Base-by-base conservation (phyloP, 768 basidiomycete genomes). In the Rhizopogon vesiculosus region DNA sequence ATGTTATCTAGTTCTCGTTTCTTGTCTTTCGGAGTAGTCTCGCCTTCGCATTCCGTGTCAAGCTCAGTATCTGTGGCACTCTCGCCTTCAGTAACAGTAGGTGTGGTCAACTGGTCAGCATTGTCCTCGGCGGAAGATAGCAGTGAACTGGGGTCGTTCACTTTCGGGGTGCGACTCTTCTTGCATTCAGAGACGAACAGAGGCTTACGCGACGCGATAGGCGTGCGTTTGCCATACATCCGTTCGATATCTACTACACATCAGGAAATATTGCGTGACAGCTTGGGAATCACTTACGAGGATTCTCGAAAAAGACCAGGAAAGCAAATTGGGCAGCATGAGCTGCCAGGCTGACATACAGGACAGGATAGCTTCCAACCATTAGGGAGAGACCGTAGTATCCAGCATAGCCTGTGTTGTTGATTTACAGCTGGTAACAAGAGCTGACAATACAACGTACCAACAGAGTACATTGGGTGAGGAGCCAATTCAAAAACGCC, bases 311-410 rank as follows among this genome's bases (percentile, higher is more conserved):
- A 70, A 87, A 87, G 15, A 94, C 79, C 51, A 99, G 76, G 80
- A 99, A 99, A 1, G 87, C 93, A 69, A 99, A 99, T 63, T 99
- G 97, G 16, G 91, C 90, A 0, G 94, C 91, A 64, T 99, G 97
- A 0, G 91, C 95, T 2, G 86, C 86, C n/a, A 99, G 81, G 61
- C 91, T 94, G 58, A 87, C 91, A 64, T 98, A 98, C 12, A 99
- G 76, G 9, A 98, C 94, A 0, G 87, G 79, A 62, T 95, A 93
- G 69, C 89, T 92, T 16, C 92, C 93, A 25, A 85, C 81, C 55
- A 95, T 88, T 60, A 99, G 82, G 2, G 93, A 96, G 19, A 98
- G 79, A 22, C 97, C 97, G 66, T 98, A 99, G 67, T 97, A 96
- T 7, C 95, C 93, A n/a, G 93, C 91, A 62, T 93, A 93, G n/a